Base-by-base conservation (phyloP, 1,139 yeast genomes). In the Geotrichum fermentans region DNA sequence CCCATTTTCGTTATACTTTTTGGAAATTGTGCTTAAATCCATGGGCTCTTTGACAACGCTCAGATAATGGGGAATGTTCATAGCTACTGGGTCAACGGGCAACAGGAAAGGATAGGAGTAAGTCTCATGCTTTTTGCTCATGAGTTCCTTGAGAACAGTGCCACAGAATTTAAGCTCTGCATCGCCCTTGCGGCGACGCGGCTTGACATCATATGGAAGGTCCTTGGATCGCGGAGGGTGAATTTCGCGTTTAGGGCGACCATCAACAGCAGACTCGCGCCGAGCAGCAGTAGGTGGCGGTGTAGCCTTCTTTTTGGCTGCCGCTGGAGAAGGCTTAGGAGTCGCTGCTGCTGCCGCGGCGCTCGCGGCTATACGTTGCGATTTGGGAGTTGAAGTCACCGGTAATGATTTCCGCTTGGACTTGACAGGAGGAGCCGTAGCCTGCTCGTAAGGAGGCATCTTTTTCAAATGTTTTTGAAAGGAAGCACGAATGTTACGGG, bases 181-280 rank as follows among this genome's bases (percentile, higher is more conserved):
- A 42, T 94, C 95, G 65, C 75, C 81, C 72, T 88, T 92, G 77
- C 92, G 90, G 68, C 87, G 86, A 56, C 95, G 79, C 45, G 97
- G 98, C 64, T 94, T 80, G 50, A 61, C 58, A 62, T 88, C 96
- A 61, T 88, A 88, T 2, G 96, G 95, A 65, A 90, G 79, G 65
- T 92, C 97, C 64, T 88, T 88, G 17, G 96, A 86, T 62, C 86
- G 84, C 48, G 98, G 98, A 1, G 98, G 98, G 63, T 90, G 97
- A 44, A 92, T 88, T 60, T 89, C 95, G 58, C 99, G 80, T 69
- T 90, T 90, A 39, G 98, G 97, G 58, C 98, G 77, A 37, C 82
- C 82, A 40, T 72, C 77, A 2, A 73, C 74, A n/a, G 74, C 69
- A 4, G 78, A 71, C 47, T 79, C 87, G 51, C 95, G 75, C 61